Evolutionary conservation across 2,329 filamentous ascomycete genomes (phyloP).

Genomic region (Penicillium rolfsii): DNA sequence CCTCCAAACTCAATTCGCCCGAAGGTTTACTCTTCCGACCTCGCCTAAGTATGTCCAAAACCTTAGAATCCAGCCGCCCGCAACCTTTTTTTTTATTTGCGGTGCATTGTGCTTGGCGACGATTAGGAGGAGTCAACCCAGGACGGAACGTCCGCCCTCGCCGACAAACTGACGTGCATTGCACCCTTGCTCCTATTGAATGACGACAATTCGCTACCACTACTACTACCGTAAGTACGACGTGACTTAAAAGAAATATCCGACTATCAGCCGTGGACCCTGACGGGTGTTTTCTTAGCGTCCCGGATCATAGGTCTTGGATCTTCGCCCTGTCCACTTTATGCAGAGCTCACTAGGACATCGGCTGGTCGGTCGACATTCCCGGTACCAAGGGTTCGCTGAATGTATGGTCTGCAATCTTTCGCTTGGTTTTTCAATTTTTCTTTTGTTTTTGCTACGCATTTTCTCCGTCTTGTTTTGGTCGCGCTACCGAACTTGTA

Average conservation of each 20-base stretch:
- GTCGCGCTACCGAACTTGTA: background rate
- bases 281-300: constrained; percentile 24
- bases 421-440: background rate
- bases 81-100: constrained; percentile 8
- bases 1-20: constrained; percentile 8
- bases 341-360: constrained; percentile 8
- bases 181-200: constrained; percentile 8
- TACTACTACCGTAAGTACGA: background rate
- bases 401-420: background rate
- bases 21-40: constrained; percentile 7
- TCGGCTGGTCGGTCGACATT: constrained; percentile 12
- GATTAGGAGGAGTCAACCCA: background rate
- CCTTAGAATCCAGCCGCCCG: constrained; percentile 1
- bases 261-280: constrained; percentile 26
- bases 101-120: background rate
- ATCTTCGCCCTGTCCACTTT: constrained; percentile 15
- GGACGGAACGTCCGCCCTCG: constrained; percentile 12
- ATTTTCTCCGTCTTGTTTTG: background rate
- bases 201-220: background rate
- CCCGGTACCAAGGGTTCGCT: constrained; percentile 5
- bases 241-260: background rate
- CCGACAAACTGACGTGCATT: constrained; percentile 21
- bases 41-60: constrained; percentile 8
- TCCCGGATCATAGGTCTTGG: constrained; percentile 14
- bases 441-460: background rate